phyloP scores from a whole-genome alignment of 2,329 filamentous ascomycete species.

The Claviceps pazoutovae region DNA sequence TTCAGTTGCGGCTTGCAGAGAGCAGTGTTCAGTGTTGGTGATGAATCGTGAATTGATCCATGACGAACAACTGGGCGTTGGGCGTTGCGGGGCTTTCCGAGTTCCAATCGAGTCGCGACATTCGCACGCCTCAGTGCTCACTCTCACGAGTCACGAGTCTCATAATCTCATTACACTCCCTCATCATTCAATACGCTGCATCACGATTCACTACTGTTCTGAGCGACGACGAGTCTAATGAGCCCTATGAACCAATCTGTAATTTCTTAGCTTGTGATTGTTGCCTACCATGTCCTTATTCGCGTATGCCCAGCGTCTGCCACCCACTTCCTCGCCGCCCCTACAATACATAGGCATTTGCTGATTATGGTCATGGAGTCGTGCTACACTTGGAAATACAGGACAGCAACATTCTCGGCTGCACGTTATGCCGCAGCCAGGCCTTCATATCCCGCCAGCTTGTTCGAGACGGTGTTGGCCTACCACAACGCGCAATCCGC shows the following conservation, averaged over 20 bases:
- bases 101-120: background rate
- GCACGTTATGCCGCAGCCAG: slow-evolving; percentile 46
- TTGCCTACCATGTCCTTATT: slow-evolving; percentile 31
- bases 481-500: slow-evolving; percentile 32
- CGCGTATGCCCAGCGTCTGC: slow-evolving; percentile 21
- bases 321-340: no score
- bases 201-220: background rate
- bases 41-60: background rate
- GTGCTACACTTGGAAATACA: slow-evolving; percentile 14
- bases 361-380: background rate
- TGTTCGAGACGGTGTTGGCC: slow-evolving; percentile 38
- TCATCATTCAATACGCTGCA: no score
- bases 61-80: background rate
- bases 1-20: background rate
- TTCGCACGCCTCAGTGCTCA: no score
- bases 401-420: slow-evolving; percentile 41
- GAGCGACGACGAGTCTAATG: background rate
- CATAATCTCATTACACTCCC: no score
- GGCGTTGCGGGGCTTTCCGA: background rate
- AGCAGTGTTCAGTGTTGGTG: background rate
- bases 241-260: background rate
- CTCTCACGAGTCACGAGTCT: no score
- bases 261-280: background rate
- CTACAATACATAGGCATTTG: background rate
- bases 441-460: slow-evolving; percentile 39